Percentiles rank a stretch among this genome's conserved stretches.
Conservation (phyloP, 768 basidiomycete genomes). For the Zangia roseola region DNA sequence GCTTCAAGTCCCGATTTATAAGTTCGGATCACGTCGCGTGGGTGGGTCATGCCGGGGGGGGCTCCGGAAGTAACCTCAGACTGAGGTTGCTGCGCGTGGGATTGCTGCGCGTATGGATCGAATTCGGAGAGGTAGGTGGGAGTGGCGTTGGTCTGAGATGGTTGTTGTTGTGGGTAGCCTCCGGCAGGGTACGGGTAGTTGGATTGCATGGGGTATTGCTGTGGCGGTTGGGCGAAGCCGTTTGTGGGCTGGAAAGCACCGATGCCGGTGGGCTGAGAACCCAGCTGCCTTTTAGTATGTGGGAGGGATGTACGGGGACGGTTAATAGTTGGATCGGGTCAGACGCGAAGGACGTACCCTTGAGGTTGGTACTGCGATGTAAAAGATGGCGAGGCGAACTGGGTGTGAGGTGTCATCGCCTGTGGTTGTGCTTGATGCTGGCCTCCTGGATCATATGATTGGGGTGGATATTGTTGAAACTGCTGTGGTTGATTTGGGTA, state of each 20-base stretch:
- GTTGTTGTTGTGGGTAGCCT: conserved; percentile 27
- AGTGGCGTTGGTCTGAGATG: conserved; percentile 4
- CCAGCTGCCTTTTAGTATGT: conserved; percentile 31
- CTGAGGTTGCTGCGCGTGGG: background rate
- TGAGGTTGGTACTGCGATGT: conserved; percentile 24
- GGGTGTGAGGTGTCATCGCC: conserved; percentile 17
- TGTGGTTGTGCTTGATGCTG: conserved; percentile 22
- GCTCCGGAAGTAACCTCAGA: conserved; percentile 1
- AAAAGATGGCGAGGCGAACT: conserved; percentile 23
- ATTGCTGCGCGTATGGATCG: conserved; percentile 36
- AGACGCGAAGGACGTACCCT: conserved; percentile 21
- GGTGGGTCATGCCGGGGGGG: conserved; percentile 45
- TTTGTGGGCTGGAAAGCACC: conserved; percentile 48
- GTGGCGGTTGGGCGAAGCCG: conserved; percentile 51
- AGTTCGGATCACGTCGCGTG: conserved; percentile 62
- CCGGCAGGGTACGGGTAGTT: conserved; percentile 30
- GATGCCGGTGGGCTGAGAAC: conserved; percentile 32
- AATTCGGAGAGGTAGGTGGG: conserved; percentile 38
- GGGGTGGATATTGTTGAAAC: conserved; percentile 32
- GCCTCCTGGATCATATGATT: conserved; percentile 8
- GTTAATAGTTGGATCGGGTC: too few relatives aligned
- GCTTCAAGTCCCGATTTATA: conserved; percentile 69
- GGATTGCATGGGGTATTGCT: conserved; percentile 19
- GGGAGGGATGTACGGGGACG: too few relatives aligned
- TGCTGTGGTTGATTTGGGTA: conserved; percentile 30